These are phyloP conservation scores for Cicer cuneatum DNA, from an alignment of 306 rosid species.

Conservation along the genomic window DNA sequence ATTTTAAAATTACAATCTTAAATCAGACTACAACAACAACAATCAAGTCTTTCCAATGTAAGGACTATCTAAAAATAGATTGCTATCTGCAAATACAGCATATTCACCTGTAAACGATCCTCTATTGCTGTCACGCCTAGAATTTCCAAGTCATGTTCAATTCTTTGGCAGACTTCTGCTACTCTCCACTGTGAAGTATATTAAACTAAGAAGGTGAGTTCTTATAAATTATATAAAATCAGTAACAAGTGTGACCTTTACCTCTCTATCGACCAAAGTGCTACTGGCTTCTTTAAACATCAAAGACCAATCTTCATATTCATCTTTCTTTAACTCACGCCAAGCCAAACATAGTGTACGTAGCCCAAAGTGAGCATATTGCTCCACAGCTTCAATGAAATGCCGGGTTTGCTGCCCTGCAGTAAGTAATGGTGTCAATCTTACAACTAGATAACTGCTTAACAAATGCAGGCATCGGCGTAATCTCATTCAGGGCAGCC, in stretches of 20 bases:
- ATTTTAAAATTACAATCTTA: slow-evolving; percentile 28
- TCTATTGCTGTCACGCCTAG: slow-evolving; percentile 99
- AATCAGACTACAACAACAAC: slow-evolving; percentile 9
- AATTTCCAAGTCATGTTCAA: slow-evolving; percentile 86
- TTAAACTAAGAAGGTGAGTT: slow-evolving; percentile 38
- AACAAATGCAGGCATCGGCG: slow-evolving; percentile 23
- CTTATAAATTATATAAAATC: slow-evolving; percentile 27
- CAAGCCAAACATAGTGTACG: slow-evolving; percentile 94
- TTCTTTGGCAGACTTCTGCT: slow-evolving; percentile 92
- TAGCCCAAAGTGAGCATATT: slow-evolving; percentile 88
- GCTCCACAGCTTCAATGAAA: slow-evolving; percentile 90
- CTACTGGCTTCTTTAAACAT: slow-evolving; percentile 94
- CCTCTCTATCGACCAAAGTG: slow-evolving; percentile 98
- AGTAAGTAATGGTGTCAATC: slow-evolving; percentile 34
- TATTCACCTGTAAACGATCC: slow-evolving; percentile 93
- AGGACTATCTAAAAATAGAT: slow-evolving; percentile 1
- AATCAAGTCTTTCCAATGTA: neutral
- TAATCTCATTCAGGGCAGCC: slow-evolving; percentile 6
- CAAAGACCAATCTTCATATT: slow-evolving; percentile 86
- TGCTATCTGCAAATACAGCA: slow-evolving; percentile 35
- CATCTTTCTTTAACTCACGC: slow-evolving; percentile 86
- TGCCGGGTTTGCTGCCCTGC: slow-evolving; percentile 95
- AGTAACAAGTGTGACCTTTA: slow-evolving; percentile 50
- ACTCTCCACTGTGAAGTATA: slow-evolving; percentile 86
- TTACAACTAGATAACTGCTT: slow-evolving; percentile 13